Conservation (phyloP, 805 yeast species). For the Teunomyces stri region DNA sequence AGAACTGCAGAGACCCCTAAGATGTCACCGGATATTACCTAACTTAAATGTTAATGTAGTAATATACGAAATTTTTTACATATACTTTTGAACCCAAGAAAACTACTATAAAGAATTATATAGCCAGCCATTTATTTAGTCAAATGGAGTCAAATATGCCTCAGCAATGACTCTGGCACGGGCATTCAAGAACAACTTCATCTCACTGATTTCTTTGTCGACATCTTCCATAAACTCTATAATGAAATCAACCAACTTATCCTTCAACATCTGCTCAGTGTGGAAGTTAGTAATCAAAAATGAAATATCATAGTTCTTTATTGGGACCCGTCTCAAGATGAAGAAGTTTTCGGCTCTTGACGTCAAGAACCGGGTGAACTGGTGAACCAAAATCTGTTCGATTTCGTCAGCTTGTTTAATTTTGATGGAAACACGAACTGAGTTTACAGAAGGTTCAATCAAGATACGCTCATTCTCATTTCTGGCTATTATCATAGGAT, state of each 20-base stretch:
- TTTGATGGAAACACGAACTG: constrained; percentile 84
- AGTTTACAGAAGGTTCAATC: constrained; percentile 91
- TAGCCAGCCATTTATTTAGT: constrained; percentile 32
- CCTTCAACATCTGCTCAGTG: constrained; percentile 93
- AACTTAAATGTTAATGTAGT: neutral
- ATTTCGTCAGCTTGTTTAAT: constrained; percentile 98
- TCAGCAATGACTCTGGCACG: constrained; percentile 98
- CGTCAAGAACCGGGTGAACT: constrained; percentile 89
- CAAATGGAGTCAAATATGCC: constrained; percentile 88
- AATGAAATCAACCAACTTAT: constrained; percentile 91
- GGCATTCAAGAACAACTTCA: constrained; percentile 94
- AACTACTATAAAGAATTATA: neutral
- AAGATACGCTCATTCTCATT: constrained; percentile 90
- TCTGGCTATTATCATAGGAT: constrained; percentile 87
- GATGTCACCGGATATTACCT: neutral
- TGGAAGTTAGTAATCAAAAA: constrained; percentile 92
- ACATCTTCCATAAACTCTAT: constrained; percentile 99
- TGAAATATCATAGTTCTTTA: constrained; percentile 88
- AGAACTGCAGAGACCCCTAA: neutral
- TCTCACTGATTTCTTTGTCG: constrained; percentile 96
- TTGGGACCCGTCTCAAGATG: constrained; percentile 87
- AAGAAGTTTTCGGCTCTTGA: constrained; percentile 94
- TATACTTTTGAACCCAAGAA: neutral
- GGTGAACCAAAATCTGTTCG: constrained; percentile 90
- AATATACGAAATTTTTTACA: neutral